phyloP scores from a whole-genome alignment of 352 stramenopile genomes.

The Pythium coloratum region DNA sequence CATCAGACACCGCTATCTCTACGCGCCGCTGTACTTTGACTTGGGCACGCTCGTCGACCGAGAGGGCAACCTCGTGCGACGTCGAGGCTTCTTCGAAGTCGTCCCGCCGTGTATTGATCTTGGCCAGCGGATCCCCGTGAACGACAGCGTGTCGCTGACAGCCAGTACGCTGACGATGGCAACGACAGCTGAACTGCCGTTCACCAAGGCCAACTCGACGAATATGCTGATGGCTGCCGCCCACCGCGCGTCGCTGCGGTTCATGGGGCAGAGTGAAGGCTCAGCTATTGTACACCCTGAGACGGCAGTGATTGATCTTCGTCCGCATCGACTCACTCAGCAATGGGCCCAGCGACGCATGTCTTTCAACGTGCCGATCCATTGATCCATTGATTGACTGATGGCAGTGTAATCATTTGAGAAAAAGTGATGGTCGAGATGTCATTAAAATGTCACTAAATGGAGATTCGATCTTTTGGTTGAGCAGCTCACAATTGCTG shows the following conservation, averaged over 20 bases:
- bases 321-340: neutral
- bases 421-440: no score
- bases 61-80: constrained; percentile 2
- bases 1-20: constrained; percentile 1
- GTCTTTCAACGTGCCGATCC: constrained; percentile 14
- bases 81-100: constrained; percentile 1
- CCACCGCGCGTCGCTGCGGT: constrained; percentile 8
- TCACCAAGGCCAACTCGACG: neutral
- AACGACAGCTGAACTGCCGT: neutral
- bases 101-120: constrained; percentile 17
- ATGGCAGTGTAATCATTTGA: constrained; percentile 11
- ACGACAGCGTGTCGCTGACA: constrained; percentile 10
- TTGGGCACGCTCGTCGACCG: constrained; percentile 9
- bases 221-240: constrained; percentile 1
- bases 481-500: neutral
- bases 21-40: constrained; percentile 18
- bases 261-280: constrained; percentile 9
- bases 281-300: neutral
- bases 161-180: constrained; percentile 9
- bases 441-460: neutral
- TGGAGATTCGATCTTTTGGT: neutral
- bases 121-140: neutral
- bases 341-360: neutral
- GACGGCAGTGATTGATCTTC: neutral
- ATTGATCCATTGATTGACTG: constrained; percentile 1